A percentile compares a stretch with the other conserved stretches of the same genome.
These are phyloP conservation scores for Podila minutissima DNA, from an alignment of 192 early-diverging fungal species.

Conservation along the genomic window DNA sequence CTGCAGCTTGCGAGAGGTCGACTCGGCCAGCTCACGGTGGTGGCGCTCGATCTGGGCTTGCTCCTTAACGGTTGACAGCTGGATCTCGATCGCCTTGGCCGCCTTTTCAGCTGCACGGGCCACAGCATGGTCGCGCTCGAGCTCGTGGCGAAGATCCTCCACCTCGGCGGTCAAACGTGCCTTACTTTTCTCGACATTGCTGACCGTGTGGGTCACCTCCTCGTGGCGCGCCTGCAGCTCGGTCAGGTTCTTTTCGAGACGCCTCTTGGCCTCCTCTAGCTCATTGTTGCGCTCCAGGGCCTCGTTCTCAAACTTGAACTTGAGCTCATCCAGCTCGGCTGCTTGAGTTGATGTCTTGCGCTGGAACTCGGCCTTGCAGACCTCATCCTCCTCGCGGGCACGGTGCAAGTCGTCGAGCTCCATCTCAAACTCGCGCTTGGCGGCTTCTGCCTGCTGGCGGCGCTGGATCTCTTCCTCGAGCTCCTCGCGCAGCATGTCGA, in stretches of 20 bases:
- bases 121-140: constrained; percentile 78
- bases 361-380: constrained; percentile 45
- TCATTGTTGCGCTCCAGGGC: constrained; percentile 39
- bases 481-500: constrained; percentile 44
- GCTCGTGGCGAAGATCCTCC: constrained; percentile 78
- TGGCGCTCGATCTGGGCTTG: constrained; percentile 68
- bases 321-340: constrained; percentile 74
- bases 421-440: constrained; percentile 42
- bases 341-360: constrained; percentile 31
- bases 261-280: constrained; percentile 59
- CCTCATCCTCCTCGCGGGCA: constrained; percentile 34
- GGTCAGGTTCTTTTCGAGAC: constrained; percentile 41
- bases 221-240: constrained; percentile 40
- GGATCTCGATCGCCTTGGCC: constrained; percentile 67
- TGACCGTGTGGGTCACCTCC: constrained; percentile 64
- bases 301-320: constrained; percentile 63
- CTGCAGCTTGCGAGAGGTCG: constrained; percentile 68
- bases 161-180: constrained; percentile 72
- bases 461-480: constrained; percentile 47
- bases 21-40: constrained; percentile 68
- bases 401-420: constrained; percentile 39
- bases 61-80: constrained; percentile 60
- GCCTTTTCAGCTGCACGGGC: constrained; percentile 72
- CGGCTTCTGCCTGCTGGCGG: constrained; percentile 35
- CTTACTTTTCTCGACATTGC: constrained; percentile 78